Conservation (phyloP, 495 filamentous ascomycete species). For the Tuber umbilicatum region DNA sequence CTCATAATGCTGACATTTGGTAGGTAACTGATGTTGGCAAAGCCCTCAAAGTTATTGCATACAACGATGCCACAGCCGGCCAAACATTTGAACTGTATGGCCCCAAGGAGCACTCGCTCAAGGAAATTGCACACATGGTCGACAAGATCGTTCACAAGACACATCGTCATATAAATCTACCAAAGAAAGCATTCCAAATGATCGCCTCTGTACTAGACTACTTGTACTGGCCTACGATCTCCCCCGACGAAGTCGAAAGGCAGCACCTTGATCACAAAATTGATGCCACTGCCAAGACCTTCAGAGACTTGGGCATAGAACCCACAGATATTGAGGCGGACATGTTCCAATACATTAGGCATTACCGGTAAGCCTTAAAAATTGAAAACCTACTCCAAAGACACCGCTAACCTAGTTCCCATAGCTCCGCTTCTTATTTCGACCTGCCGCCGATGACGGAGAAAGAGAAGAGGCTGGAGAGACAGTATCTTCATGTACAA, state of each 20-base stretch:
- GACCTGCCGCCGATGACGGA: conserved; percentile 91
- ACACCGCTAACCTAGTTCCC: conserved; percentile 10
- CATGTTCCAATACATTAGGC: conserved; percentile 74
- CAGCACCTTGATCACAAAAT: conserved; percentile 94
- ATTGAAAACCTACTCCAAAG: not conserved
- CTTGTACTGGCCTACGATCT: conserved; percentile 76
- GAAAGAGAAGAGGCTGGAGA: conserved; percentile 88
- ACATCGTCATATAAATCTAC: conserved; percentile 85
- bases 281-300: conserved; percentile 86
- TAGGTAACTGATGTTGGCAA: conserved; percentile 80
- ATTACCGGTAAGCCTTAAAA: conserved; percentile 53
- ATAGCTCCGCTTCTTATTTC: conserved; percentile 59
- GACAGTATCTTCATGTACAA: conserved; percentile 89
- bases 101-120: conserved; percentile 83
- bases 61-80: conserved; percentile 78
- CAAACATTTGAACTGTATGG: conserved; percentile 95
- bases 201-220: conserved; percentile 66
- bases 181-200: conserved; percentile 69
- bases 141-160: conserved; percentile 87
- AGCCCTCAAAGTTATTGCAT: conserved; percentile 79
- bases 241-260: conserved; percentile 80
- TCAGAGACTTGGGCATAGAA: conserved; percentile 85
- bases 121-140: conserved; percentile 77
- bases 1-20: conserved; percentile 23
- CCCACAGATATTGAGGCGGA: conserved; percentile 72